Base-by-base conservation (phyloP, 768 basidiomycete genomes). In the Dioszegia aurantiaca region DNA sequence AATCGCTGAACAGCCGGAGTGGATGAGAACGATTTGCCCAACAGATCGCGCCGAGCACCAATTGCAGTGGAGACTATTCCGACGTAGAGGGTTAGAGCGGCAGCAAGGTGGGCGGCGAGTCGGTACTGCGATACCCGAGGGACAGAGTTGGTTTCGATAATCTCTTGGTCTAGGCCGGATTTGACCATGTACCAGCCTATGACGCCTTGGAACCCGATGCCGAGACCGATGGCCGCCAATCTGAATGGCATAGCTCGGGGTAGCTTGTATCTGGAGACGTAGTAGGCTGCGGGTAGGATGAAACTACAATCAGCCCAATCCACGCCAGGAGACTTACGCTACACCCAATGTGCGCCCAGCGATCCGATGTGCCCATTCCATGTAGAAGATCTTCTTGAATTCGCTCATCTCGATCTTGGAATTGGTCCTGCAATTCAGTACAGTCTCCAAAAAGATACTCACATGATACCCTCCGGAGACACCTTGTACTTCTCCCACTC, bases 141-240 rank as follows among this genome's bases (percentile, higher is more conserved):
- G 6, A 94, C 87, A 11, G 88, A 86, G 16, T 86, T 87, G 8
- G 83, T 86, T 5, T 86, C 82, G 79, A 97, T 81, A 53, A 89
- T 80, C 11, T 87, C 83, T 53, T 89, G 84, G 67, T 92, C 88
- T 11, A 99, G 81, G 1, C 95, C 95, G 12, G 92, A 97, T 75
- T 93, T 88, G 55, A 99, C 95, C 95, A 99, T 99, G 80, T 98
- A 97, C 95, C 95, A 99, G 26, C 95, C 95, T 19, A 99, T 81
- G 19, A 83, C 81, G 44, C 95, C 95, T 77, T 99, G 92, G 19
- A 84, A 86, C 27, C 92, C 95, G 49, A 99, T 87, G 30, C 97
- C 83, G 0, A 85, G 70, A 0, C 86, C 87, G 62, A 98, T 82
- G 1, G 83, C 86, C 14, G 83, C 76, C 23, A 95, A 83, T 61